Percentiles rank a stretch among this genome's conserved stretches.
Conservation (phyloP, 2,329 filamentous ascomycete species). For the Ambrosiella xylebori region DNA sequence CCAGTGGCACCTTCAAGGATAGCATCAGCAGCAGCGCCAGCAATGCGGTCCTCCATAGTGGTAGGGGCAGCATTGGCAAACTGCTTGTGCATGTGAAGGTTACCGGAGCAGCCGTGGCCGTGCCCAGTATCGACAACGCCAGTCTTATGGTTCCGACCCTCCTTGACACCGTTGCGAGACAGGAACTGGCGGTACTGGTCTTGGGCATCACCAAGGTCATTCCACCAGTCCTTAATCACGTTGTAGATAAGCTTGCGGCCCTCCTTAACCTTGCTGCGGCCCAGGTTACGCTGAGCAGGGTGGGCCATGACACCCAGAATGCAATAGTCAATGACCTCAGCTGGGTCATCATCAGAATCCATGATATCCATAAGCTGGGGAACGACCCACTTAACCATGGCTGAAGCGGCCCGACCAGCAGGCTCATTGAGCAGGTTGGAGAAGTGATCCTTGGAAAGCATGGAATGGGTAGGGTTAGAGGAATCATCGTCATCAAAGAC, state of each 20-base stretch:
- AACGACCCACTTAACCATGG: conserved; percentile 68
- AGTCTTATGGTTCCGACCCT: conserved; percentile 71
- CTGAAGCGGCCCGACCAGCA: conserved; percentile 65
- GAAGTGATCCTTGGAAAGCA: conserved; percentile 94
- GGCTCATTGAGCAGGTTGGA: conserved; percentile 79
- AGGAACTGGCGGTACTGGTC: conserved; percentile 57
- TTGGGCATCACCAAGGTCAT: conserved; percentile 41
- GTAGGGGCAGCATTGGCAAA: conserved; percentile 27
- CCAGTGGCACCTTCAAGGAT: conserved; percentile 42
- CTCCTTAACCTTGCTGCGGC: conserved; percentile 52
- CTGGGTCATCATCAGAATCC: conserved; percentile 59
- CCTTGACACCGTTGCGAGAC: conserved; percentile 58
- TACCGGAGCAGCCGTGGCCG: conserved; percentile 65
- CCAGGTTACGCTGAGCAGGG: conserved; percentile 57
- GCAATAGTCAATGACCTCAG: conserved; percentile 57
- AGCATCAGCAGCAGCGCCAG: conserved; percentile 35
- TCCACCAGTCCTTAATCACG: conserved; percentile 76
- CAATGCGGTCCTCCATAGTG: conserved; percentile 38
- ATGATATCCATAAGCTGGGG: conserved; percentile 78
- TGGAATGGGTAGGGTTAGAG: conserved; percentile 79
- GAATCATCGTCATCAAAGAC: conserved; percentile 67
- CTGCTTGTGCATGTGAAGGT: conserved; percentile 60
- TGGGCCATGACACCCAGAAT: conserved; percentile 75
- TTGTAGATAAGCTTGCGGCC: conserved; percentile 62
- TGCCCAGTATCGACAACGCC: conserved; percentile 71